Conservation (phyloP, 1,284 basidiomycete species). For the Vanrija sp. region DNA sequence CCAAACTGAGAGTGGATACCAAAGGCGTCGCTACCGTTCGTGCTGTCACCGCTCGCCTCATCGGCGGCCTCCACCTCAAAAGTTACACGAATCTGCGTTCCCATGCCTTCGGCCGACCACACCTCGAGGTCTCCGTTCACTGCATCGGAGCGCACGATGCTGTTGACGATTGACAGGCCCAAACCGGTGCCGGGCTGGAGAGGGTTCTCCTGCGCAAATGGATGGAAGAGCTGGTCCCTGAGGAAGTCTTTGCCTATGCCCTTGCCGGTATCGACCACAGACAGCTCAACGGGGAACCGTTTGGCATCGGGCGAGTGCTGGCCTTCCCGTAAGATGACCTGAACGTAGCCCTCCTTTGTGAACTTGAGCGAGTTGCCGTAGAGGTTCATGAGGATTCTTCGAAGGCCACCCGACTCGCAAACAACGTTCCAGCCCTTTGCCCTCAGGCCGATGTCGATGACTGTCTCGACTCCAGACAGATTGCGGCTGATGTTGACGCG, state of each 20-base stretch:
- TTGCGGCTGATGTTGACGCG: conserved; percentile 23
- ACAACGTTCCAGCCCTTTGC: conserved; percentile 78
- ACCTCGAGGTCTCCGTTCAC: conserved; percentile 70
- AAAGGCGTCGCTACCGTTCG: no score
- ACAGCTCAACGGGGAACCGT: conserved; percentile 75
- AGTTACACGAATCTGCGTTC: conserved; percentile 88
- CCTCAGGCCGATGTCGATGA: conserved; percentile 65
- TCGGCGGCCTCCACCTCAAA: conserved; percentile 66
- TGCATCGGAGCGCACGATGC: conserved; percentile 71
- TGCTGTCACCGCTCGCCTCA: neutral
- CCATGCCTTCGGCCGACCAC: conserved; percentile 66
- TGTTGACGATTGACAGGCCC: conserved; percentile 95
- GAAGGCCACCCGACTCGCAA: conserved; percentile 88
- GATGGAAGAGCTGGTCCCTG: conserved; percentile 93
- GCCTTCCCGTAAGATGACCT: conserved; percentile 75
- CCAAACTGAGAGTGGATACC: conserved; percentile 19
- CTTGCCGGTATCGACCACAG: conserved; percentile 87
- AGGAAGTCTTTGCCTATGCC: conserved; percentile 84
- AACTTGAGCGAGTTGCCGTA: conserved; percentile 95
- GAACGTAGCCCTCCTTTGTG: conserved; percentile 83
- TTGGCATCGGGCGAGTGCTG: conserved; percentile 56
- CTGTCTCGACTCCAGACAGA: conserved; percentile 59
- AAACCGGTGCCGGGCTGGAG: conserved; percentile 86
- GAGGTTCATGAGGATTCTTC: conserved; percentile 90
- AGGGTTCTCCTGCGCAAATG: conserved; percentile 74